Percentiles rank a stretch among this genome's conserved stretches.
Evolutionary conservation across 148 eudicot genomes (phyloP).

Genomic region (Vaccinium darrowii): DNA sequence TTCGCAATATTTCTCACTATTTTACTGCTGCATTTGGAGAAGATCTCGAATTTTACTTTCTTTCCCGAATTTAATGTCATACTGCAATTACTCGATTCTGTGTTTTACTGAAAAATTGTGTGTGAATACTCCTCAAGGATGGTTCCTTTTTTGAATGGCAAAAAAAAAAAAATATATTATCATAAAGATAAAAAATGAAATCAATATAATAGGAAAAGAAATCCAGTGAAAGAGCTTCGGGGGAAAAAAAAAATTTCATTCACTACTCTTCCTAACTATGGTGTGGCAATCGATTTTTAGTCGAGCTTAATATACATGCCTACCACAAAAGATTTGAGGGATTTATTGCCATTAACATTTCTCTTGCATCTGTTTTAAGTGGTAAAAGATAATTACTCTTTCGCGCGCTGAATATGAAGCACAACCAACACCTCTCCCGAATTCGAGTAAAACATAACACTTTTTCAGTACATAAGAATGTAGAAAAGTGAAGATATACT

Average conservation of each 20-base stretch:
- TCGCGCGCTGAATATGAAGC: not conserved
- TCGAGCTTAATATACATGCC: not conserved
- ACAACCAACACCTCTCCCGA: too few species aligned
- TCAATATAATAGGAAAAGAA: too few species aligned
- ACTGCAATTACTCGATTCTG: not conserved
- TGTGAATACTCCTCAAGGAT: not conserved
- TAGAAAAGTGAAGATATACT: not conserved
- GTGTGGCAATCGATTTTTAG: not conserved
- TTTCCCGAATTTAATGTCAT: not conserved
- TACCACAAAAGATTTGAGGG: too few species aligned
- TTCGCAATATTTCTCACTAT: not conserved
- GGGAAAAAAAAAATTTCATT: too few species aligned
- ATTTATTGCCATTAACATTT: not conserved
- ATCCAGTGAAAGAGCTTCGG: too few species aligned
- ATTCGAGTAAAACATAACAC: not conserved
- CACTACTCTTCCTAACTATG: not conserved
- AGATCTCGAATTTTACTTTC: not conserved
- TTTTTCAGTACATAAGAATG: not conserved
- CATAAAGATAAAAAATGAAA: too few species aligned
- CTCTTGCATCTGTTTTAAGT: too few species aligned
- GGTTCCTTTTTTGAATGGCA: too few species aligned
- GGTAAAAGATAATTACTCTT: not conserved
- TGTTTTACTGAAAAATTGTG: not conserved
- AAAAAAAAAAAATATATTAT: too few species aligned
- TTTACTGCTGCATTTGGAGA: not conserved